Evolutionary conservation across 306 rosid species (phyloP), one percentile per base, ranked within the genome.

Genomic region (Casuarina cunninghamiana): DNA sequence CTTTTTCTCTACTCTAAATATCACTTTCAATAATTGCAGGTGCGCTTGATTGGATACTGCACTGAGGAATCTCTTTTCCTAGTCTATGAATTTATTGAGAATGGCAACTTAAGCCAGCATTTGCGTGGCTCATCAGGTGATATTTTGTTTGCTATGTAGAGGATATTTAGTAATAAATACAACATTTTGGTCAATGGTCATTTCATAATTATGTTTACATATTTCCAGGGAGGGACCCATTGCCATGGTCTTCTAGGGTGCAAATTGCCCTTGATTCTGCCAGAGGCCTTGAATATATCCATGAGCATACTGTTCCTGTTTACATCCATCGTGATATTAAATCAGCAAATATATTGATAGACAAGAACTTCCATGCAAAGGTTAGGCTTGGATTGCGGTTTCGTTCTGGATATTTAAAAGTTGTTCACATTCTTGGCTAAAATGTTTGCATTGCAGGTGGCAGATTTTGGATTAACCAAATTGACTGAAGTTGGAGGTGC

Each of bases 201-300:
- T 77, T 15, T 61, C 72, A 71, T 77, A n/a, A 49, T 48, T 66
- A 16, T 70, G 37, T 74, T 79, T 66, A 11, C 63, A 41, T 60
- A 75, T 77, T 74, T 41, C 79, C 82, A 93, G 99, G 78, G 82
- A 85, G 89, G 81, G 93, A 95, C 60, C 96, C 97, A 2, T 55
- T 95, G 60, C 84, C 96, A 57, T 95, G 99, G 99, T 79, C 96
- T 81, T 79, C 83, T 46, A 87, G 99, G 75, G 96, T 95, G 76
- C 99, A 93, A 84, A 90, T 95, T 83, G 97, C 97, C 51, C 80
- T 95, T 82, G 99, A 95, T 86, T 95, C 99, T 32, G 97, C 99
- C 46, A 88, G 97, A 86, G 99, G 99, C 67, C 97, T 95, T 43
- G 99, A 95, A 83, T 93, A 93, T 83, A 93, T 95, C 84, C 99